Evolutionary conservation across 768 basidiomycete species (phyloP), one percentile per base, ranked within the genome.

Genomic region (Russula dissimulans): DNA sequence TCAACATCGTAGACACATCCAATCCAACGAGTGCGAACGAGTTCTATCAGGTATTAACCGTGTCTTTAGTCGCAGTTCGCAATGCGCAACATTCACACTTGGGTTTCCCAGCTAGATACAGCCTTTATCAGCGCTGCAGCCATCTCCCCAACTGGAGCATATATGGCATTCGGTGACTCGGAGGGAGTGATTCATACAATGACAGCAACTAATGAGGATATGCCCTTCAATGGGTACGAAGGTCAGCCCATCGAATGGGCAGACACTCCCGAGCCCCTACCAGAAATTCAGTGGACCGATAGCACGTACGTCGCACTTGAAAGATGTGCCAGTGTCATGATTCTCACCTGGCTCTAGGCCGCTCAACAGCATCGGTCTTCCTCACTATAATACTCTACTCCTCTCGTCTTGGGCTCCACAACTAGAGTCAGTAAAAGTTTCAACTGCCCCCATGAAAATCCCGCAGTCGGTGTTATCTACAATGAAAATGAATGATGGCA

Each of bases 161-260:
- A 92, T 68, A 78, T 98, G 69, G 94, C 91, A 0, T 93, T 95
- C 65, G 95, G 93, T 0, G 94, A 97, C 67, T 84, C 86, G 0
- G 86, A 90, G 45, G 94, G 95, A 17, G 75, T 78, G 5, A 80
- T 97, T 3, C 92, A 95, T 73, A 74, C 98, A 17, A 75, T 93
- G 67, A 83, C 87, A 51, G 87, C 89, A 55, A 79, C 79, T 11
- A 81, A 86, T 44, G 84, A 86, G 52, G 81, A 78, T 3, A 67
- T 75, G 34, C 89, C 91, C 3, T 87, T 95, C 72, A 95, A 95
- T 66, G 93, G 95, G 0, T 95, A 87, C 67, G 86, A 91, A 60
- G 92, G 92, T 1, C 83, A 90, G 64, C 83, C 90, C 12, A 75
- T 88, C 46, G 92, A 95, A 65, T 89, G 91, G 86, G 85, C 89